phyloP scores from a whole-genome alignment of 345 rosid genomes.

The Acer negundo region DNA sequence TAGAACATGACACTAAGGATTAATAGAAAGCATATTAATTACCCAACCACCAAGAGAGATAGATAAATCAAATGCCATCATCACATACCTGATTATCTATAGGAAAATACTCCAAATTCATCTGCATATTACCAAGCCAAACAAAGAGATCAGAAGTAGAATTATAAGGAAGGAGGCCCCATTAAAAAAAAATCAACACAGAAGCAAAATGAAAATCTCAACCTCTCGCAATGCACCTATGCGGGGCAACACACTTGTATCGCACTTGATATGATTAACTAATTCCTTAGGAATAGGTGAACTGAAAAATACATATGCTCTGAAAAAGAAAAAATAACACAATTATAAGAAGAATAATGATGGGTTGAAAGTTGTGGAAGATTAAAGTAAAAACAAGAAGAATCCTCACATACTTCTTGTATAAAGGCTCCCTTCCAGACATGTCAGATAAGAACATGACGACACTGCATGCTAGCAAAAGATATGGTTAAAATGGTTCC shows the following conservation, averaged over 20 bases:
- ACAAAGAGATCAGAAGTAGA: constrained; percentile 6
- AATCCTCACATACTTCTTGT: constrained; percentile 63
- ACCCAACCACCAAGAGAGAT: not conserved
- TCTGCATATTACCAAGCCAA: constrained; percentile 43
- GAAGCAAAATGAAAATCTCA: constrained; percentile 15
- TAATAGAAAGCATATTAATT: not conserved
- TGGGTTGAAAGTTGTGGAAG: constrained; percentile 1
- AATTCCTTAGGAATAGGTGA: constrained; percentile 71
- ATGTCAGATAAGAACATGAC: constrained; percentile 97
- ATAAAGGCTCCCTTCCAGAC: constrained; percentile 97
- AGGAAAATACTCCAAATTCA: constrained; percentile 95
- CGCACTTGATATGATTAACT: constrained; percentile 84
- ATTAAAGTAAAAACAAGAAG: not conserved
- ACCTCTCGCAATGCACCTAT: constrained; percentile 97
- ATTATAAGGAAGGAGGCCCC: constrained; percentile 3
- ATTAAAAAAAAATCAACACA: not conserved
- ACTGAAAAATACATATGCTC: constrained; percentile 90
- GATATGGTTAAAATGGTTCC: constrained; percentile 32
- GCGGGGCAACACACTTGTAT: constrained; percentile 82
- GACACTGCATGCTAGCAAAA: constrained; percentile 69
- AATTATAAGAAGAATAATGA: constrained; percentile 21
- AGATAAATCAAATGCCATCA: not conserved
- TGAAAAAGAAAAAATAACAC: constrained; percentile 21
- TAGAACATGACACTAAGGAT: too few species aligned
- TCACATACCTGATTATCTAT: constrained; percentile 75